Evolutionary conservation across 78 protist genomes (phyloP).

Genomic region (Planoprotostelium fungivorum): DNA sequence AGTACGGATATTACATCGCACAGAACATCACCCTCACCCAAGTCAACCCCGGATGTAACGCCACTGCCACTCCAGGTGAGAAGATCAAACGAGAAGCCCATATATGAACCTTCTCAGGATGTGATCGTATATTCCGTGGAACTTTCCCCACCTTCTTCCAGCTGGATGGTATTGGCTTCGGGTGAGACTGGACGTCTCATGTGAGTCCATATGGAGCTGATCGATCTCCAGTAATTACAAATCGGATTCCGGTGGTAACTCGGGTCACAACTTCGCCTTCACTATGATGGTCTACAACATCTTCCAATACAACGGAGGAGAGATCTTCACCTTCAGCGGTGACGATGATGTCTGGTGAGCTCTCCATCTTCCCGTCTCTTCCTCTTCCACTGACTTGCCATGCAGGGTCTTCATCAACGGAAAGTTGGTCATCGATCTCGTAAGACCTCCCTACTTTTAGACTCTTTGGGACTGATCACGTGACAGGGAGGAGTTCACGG

Average conservation of each 20-base stretch:
- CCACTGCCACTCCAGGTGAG: not conserved
- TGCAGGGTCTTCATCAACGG: conserved; percentile 20
- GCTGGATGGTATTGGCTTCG: not conserved
- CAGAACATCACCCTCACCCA: not conserved
- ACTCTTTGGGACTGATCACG: too few relatives aligned
- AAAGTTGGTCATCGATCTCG: conserved; percentile 33
- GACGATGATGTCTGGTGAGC: conserved; percentile 44
- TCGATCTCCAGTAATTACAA: not conserved
- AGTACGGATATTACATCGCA: not conserved
- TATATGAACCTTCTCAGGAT: too few relatives aligned
- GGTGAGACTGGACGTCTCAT: not conserved
- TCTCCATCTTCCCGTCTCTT: too few relatives aligned
- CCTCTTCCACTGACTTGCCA: not conserved
- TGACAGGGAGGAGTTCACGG: conserved; percentile 38
- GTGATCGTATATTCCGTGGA: not conserved
- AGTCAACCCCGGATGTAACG: not conserved
- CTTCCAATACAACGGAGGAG: conserved; percentile 10
- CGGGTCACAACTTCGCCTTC: not conserved
- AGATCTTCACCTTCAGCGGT: conserved; percentile 22
- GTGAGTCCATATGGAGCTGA: too few relatives aligned
- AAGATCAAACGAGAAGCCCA: too few relatives aligned
- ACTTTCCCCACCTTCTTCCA: not conserved
- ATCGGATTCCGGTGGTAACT: not conserved
- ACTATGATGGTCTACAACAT: not conserved
- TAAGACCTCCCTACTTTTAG: too few relatives aligned